A percentile compares a stretch with the other conserved stretches of the same genome.
These are phyloP conservation scores for Mrakiaceae sp. DNA, from an alignment of 1,284 basidiomycete genomes.

Conservation along the genomic window DNA sequence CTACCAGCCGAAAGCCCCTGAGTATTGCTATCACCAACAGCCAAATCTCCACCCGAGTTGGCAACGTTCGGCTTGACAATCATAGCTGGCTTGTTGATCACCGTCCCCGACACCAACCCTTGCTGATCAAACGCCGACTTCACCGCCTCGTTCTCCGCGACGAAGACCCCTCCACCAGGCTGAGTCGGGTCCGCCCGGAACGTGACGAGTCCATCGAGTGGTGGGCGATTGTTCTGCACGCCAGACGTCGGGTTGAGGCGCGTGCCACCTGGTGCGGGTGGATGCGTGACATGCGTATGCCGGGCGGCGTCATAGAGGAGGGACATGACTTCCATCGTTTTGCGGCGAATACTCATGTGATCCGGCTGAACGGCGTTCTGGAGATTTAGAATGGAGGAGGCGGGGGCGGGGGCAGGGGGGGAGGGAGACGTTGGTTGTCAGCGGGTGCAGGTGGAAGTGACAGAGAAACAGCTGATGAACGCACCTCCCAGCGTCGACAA, in stretches of 20 bases:
- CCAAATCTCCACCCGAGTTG: too few relatives aligned
- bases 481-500: constrained; percentile 68
- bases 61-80: too few relatives aligned
- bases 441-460: background rate
- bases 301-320: constrained; percentile 84
- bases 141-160: constrained; percentile 41
- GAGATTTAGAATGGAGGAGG: too few relatives aligned
- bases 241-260: constrained; percentile 44
- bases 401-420: too few relatives aligned
- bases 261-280: constrained; percentile 29
- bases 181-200: constrained; percentile 36
- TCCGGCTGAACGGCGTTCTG: constrained; percentile 52
- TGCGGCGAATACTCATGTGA: constrained; percentile 81
- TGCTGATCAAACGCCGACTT: background rate
- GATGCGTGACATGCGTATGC: constrained; percentile 40
- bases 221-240: constrained; percentile 31
- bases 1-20: background rate
- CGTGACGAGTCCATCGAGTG: constrained; percentile 22
- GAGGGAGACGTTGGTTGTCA: too few relatives aligned
- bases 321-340: constrained; percentile 85
- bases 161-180: constrained; percentile 72
- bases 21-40: too few relatives aligned
- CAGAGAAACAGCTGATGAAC: background rate
- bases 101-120: background rate
- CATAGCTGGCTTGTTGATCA: too few relatives aligned